phyloP scores from a whole-genome alignment of 495 filamentous ascomycete genomes.

The Penicillium salamii region DNA sequence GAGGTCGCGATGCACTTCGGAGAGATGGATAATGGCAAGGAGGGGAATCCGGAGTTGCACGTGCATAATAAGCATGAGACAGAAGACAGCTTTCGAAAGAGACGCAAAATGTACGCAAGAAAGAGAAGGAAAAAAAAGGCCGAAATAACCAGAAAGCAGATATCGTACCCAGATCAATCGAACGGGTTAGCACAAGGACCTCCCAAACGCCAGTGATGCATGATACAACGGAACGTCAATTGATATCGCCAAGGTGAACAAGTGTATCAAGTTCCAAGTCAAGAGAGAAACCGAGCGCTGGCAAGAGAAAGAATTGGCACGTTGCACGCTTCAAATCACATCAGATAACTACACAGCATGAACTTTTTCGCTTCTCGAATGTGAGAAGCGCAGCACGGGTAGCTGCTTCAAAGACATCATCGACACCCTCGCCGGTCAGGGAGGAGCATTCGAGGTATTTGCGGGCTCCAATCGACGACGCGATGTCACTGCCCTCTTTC shows the following conservation, averaged over 20 bases:
- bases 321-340: conserved; percentile 18
- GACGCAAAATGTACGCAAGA: conserved; percentile 11
- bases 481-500: conserved; percentile 75
- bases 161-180: conserved; percentile 17
- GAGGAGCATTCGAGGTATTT: conserved; percentile 98
- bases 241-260: conserved; percentile 8
- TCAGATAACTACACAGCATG: conserved; percentile 92
- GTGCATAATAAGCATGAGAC: conserved; percentile 15
- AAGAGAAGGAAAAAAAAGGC: conserved; percentile 16
- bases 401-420: conserved; percentile 98
- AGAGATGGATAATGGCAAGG: conserved; percentile 18
- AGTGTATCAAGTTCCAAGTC: conserved; percentile 20
- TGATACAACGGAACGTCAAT: conserved; percentile 31
- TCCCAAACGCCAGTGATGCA: conserved; percentile 48
- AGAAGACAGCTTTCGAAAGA: conserved; percentile 16
- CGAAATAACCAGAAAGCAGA: conserved; percentile 15
- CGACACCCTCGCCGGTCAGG: conserved; percentile 94
- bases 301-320: conserved; percentile 22
- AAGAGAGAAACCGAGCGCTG: conserved; percentile 25
- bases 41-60: conserved; percentile 30
- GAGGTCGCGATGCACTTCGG: conserved; percentile 26
- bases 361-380: conserved; percentile 81
- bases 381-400: conserved; percentile 91
- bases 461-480: conserved; percentile 80
- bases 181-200: conserved; percentile 24